Conservation (phyloP, 768 basidiomycete genomes). For the Leucosporidium yakuticum region DNA sequence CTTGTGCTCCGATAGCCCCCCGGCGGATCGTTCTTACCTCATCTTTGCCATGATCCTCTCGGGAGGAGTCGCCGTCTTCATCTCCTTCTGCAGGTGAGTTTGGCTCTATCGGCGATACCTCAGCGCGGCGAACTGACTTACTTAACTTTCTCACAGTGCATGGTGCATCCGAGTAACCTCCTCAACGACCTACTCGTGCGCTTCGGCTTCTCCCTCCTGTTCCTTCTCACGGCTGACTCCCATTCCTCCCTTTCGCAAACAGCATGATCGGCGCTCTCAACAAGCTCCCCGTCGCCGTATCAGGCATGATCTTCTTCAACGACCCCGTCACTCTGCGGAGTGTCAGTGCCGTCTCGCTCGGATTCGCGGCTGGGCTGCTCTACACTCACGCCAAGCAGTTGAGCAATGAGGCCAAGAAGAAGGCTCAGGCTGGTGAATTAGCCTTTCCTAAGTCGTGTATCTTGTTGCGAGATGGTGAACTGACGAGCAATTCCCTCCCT, state of each 20-base stretch:
- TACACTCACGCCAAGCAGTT: neutral
- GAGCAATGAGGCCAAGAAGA: no score
- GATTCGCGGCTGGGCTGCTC: conserved; percentile 52
- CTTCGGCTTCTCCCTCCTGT: conserved; percentile 50
- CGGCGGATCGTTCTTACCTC: conserved; percentile 67
- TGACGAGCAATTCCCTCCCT: no score
- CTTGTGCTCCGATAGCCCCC: conserved; percentile 55
- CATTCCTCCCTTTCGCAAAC: neutral
- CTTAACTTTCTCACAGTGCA: conserved; percentile 89
- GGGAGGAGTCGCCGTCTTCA: conserved; percentile 91
- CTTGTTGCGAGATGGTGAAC: no score
- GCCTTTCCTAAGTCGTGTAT: no score
- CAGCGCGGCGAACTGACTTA: no score
- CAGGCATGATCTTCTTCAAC: conserved; percentile 94
- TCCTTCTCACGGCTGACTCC: conserved; percentile 7
- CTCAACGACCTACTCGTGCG: conserved; percentile 76
- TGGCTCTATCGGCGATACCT: no score
- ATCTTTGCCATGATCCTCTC: conserved; percentile 88
- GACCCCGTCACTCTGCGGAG: conserved; percentile 82
- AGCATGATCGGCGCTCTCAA: conserved; percentile 92
- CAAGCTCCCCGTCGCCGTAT: conserved; percentile 95
- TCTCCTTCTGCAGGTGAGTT: conserved; percentile 54
- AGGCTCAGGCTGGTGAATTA: no score
- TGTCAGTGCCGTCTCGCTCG: conserved; percentile 76
- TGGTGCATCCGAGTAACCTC: conserved; percentile 96